A percentile compares a stretch with the other conserved stretches of the same genome.
Conservation (phyloP, 805 yeast genomes). For the Saccharomyces eubayanus region DNA sequence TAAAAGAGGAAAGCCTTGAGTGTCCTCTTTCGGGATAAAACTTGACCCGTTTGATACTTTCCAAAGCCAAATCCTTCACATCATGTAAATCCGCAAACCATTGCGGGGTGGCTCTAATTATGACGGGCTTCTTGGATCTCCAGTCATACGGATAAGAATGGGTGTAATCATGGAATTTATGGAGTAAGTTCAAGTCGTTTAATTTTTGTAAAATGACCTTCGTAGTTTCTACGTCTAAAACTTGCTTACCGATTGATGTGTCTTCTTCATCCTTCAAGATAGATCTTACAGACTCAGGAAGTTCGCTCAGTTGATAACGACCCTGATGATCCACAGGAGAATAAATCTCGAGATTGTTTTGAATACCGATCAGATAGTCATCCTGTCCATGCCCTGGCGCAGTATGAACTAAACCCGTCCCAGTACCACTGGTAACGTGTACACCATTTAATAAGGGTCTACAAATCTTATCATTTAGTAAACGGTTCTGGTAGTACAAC, state of each 20-base stretch:
- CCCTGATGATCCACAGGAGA: constrained; percentile 82
- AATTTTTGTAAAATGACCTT: constrained; percentile 38
- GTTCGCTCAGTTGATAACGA: constrained; percentile 46
- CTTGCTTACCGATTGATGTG: constrained; percentile 40
- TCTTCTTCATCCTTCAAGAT: constrained; percentile 11
- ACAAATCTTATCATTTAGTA: constrained; percentile 29
- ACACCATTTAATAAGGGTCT: constrained; percentile 68
- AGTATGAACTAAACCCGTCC: constrained; percentile 93
- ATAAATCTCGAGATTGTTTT: constrained; percentile 46
- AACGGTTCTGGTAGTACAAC: constrained; percentile 48
- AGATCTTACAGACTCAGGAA: constrained; percentile 10
- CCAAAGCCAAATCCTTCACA: constrained; percentile 55
- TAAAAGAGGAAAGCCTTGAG: constrained; percentile 63
- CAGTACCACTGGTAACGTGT: constrained; percentile 73
- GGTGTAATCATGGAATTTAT: constrained; percentile 41
- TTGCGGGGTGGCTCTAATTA: constrained; percentile 90
- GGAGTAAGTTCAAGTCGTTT: constrained; percentile 36
- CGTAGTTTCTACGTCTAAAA: constrained; percentile 50
- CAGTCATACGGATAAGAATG: constrained; percentile 97
- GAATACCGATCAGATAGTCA: constrained; percentile 67
- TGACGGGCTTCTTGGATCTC: constrained; percentile 93
- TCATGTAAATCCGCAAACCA: constrained; percentile 86
- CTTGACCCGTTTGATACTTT: constrained; percentile 51
- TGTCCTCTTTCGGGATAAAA: constrained; percentile 71
- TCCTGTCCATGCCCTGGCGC: constrained; percentile 98